phyloP scores from a whole-genome alignment of 257 asterid species.

The Solanum peruvianum region DNA sequence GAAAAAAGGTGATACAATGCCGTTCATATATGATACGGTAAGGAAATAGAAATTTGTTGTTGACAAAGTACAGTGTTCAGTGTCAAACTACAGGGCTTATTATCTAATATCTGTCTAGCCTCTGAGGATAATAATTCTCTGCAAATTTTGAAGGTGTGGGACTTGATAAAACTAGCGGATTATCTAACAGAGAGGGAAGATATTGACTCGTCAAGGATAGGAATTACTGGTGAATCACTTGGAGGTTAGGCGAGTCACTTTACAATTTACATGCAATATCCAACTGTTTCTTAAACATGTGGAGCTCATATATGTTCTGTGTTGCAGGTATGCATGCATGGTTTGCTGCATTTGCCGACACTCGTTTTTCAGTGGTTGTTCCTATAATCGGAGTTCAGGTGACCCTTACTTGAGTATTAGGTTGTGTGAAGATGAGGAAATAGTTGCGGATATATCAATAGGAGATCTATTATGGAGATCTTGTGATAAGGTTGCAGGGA shows the following conservation, averaged over 20 bases:
- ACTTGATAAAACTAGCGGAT: slow-evolving; percentile 44
- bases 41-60: background rate
- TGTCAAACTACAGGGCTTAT: background rate
- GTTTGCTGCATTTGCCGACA: slow-evolving; percentile 79
- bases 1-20: slow-evolving; percentile 83
- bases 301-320: background rate
- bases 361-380: slow-evolving; percentile 75
- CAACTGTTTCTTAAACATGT: background rate
- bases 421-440: background rate
- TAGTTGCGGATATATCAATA: background rate
- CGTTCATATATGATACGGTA: slow-evolving; percentile 88
- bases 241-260: slow-evolving; percentile 58
- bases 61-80: background rate
- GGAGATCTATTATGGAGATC: background rate
- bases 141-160: slow-evolving; percentile 55
- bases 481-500: slow-evolving; percentile 33
- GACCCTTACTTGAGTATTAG: background rate
- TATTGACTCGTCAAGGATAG: slow-evolving; percentile 63
- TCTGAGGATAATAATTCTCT: background rate
- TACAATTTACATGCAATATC: background rate
- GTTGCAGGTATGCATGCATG: slow-evolving; percentile 93
- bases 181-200: slow-evolving; percentile 31
- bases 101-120: background rate
- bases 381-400: slow-evolving; percentile 96
- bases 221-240: slow-evolving; percentile 97